Percentiles rank a stretch among this genome's conserved stretches.
Conservation (phyloP, 2,329 filamentous ascomycete genomes). For the Zasmidium cellare region DNA sequence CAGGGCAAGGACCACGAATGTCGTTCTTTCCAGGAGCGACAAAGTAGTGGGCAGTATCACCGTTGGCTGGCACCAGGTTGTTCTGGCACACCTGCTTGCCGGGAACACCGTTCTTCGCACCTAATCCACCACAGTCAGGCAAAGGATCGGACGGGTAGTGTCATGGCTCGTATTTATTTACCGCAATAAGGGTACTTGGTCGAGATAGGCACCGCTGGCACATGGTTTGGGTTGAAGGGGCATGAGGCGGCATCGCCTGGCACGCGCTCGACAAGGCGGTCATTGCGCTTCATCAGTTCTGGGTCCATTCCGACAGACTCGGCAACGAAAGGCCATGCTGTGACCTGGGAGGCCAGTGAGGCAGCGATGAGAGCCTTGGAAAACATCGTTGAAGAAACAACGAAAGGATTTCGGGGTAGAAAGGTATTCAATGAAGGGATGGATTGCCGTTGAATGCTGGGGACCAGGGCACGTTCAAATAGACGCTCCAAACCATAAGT, state of each 20-base stretch:
- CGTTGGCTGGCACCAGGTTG: slow-evolving; percentile 35
- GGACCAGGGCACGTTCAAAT: neutral
- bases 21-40: slow-evolving; percentile 38
- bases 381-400: slow-evolving; percentile 6
- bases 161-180: neutral
- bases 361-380: slow-evolving; percentile 14
- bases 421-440: neutral
- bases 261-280: slow-evolving; percentile 32
- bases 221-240: slow-evolving; percentile 43
- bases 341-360: slow-evolving; percentile 27
- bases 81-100: slow-evolving; percentile 44
- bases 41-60: slow-evolving; percentile 42
- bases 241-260: slow-evolving; percentile 30
- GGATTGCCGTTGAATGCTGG: neutral
- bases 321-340: slow-evolving; percentile 43
- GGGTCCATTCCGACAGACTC: slow-evolving; percentile 24
- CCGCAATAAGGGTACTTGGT: slow-evolving; percentile 36
- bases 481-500: neutral
- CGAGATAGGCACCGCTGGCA: slow-evolving; percentile 37
- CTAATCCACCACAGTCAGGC: slow-evolving; percentile 34
- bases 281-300: slow-evolving; percentile 30
- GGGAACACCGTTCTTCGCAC: slow-evolving; percentile 41
- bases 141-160: slow-evolving; percentile 21
- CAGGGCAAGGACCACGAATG: slow-evolving; percentile 39
- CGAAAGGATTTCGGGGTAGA: neutral